A percentile compares a stretch with the other conserved stretches of the same genome.
Evolutionary conservation across 441 rosid genomes (phyloP).

Genomic region (Cnidoscolus chayamansa): DNA sequence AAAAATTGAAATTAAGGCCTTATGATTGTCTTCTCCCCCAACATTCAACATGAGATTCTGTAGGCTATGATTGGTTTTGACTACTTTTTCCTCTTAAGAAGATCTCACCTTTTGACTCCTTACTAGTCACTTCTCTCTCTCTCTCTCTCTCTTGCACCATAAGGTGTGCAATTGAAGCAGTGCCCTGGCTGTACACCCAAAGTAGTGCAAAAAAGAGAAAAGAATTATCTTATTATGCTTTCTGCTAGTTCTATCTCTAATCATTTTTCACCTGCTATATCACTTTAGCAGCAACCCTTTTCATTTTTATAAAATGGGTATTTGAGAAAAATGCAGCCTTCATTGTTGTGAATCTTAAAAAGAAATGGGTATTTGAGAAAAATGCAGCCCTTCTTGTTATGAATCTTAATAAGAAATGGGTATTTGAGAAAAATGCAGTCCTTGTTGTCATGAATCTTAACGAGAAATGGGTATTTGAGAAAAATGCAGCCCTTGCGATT

Average conservation of each 20-base stretch:
- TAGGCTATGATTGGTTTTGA: slow-evolving; percentile 78
- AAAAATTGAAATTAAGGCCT: slow-evolving; percentile 23
- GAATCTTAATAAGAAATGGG: too few relatives aligned
- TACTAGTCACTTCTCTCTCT: slow-evolving; percentile 4
- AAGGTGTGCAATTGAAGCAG: slow-evolving; percentile 14
- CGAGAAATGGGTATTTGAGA: too few relatives aligned
- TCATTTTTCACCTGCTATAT: too few relatives aligned
- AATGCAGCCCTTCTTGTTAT: too few relatives aligned
- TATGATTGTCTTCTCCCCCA: slow-evolving; percentile 47
- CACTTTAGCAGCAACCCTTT: too few relatives aligned
- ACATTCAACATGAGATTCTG: slow-evolving; percentile 68
- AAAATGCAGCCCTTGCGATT: too few relatives aligned
- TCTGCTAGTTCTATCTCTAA: neutral
- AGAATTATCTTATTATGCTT: neutral
- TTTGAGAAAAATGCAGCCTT: too few relatives aligned
- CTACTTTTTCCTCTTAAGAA: slow-evolving; percentile 44
- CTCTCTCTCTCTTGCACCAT: neutral
- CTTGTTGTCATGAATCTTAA: too few relatives aligned
- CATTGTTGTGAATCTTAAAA: too few relatives aligned
- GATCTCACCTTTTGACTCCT: slow-evolving; percentile 47
- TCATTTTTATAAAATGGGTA: too few relatives aligned
- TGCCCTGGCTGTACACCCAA: neutral
- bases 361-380: too few relatives aligned
- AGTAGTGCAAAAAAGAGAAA: neutral
- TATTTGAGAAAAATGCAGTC: too few relatives aligned